Percentiles rank a stretch among this genome's conserved stretches.
Evolutionary conservation across 2,329 filamentous ascomycete genomes (phyloP).

Genomic region (Mariannaea sp.): DNA sequence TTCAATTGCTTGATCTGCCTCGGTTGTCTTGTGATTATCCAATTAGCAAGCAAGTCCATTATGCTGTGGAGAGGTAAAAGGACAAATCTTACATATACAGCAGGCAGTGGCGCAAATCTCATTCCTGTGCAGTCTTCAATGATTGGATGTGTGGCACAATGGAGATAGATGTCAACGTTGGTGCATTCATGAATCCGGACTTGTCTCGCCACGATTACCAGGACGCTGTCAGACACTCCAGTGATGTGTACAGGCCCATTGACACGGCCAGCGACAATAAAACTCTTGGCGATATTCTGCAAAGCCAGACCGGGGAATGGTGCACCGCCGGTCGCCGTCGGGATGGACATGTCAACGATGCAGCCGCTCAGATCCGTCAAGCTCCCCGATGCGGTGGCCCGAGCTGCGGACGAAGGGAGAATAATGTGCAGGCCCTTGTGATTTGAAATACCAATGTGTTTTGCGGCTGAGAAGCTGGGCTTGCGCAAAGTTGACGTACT

Average conservation of each 20-base stretch:
- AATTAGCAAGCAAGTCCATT: constrained; percentile 14
- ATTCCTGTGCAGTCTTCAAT: constrained; percentile 86
- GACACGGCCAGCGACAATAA: constrained; percentile 80
- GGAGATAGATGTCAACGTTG: constrained; percentile 82
- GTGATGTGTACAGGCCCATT: constrained; percentile 85
- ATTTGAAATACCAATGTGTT: constrained; percentile 67
- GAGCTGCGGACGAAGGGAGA: constrained; percentile 71
- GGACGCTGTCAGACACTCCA: constrained; percentile 69
- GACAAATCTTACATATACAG: constrained; percentile 67
- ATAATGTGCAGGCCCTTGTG: constrained; percentile 76
- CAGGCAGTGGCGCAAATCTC: constrained; percentile 77
- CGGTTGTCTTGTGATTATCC: constrained; percentile 29
- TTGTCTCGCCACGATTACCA: constrained; percentile 82
- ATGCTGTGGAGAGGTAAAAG: not conserved
- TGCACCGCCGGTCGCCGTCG: constrained; percentile 54
- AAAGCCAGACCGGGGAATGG: constrained; percentile 73
- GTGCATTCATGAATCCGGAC: constrained; percentile 89
- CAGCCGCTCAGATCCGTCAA: constrained; percentile 72
- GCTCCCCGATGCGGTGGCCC: constrained; percentile 74
- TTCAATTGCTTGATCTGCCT: constrained; percentile 41
- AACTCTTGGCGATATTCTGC: constrained; percentile 69
- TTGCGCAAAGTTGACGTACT: constrained; percentile 54
- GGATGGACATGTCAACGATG: constrained; percentile 79
- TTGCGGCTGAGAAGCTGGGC: constrained; percentile 66
- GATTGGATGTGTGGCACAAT: constrained; percentile 83